Base-by-base conservation (phyloP, 305 asterid species). In the Petunia hybrid region DNA sequence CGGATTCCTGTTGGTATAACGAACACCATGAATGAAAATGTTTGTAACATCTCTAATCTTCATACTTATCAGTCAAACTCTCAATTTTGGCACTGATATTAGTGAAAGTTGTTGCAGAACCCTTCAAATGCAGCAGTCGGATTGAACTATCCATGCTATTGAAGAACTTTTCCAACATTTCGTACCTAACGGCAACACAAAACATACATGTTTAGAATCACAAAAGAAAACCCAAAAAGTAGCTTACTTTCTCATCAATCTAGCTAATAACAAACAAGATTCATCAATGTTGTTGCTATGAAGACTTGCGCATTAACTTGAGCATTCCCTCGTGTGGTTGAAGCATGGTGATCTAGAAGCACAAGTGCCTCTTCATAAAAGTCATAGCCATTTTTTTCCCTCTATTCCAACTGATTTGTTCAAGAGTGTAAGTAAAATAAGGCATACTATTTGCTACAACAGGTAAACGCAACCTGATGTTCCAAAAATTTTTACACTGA, bases 101-200 rank as follows among this genome's bases (percentile, higher is more conserved):
- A 31, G 91, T 83, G 86, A 95, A 92, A 40, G 87, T 87, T 40
- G 95, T 75, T 3, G 89, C 45, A 4, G 87, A 87, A 73, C 94
- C 87, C 87, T 90, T 92, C 77, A 90, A 13, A 9, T 77, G 85
- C 61, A 92, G 92, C 85, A 92, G 79, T 85, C 93, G 83, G 76
- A 91, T 88, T 22, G 97, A 92, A 85, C 90, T 90, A 87, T 92
- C 94, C 88, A 96, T 85, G 86, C 97, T 85, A 81, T 86, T 89
- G 89, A 94, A 96, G 89, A 93, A 92, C 67, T 86, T 75, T 14
- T 89, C 97, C 92, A 94, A 76, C 73, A 92, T 84, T 71, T 90
- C 95, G 59, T 91, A 96, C 89, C 98, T 96, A 82, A 80, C 79
- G 83, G 55, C 7, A 46, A 79, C 48, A 16, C 36, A 31, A 63